Evolutionary conservation across 2,329 filamentous ascomycete genomes (phyloP).

Genomic region (Hypomyces perniciosus): DNA sequence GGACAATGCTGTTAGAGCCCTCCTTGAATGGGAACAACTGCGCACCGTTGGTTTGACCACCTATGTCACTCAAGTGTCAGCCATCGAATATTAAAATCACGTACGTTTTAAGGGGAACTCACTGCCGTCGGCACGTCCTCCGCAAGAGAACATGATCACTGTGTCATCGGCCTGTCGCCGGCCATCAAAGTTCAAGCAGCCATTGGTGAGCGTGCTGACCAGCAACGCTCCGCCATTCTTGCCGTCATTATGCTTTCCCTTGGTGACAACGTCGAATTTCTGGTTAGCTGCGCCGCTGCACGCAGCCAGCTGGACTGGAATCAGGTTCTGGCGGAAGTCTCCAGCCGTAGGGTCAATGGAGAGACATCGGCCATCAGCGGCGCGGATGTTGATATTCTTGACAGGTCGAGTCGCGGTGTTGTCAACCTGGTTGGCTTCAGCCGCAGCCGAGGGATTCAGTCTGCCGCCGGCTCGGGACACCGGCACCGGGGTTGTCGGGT

Average conservation of each 20-base stretch:
- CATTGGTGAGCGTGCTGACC: constrained; percentile 44
- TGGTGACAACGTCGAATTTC: constrained; percentile 46
- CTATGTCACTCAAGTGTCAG: constrained; percentile 19
- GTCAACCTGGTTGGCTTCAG: constrained; percentile 43
- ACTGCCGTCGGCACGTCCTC: constrained; percentile 44
- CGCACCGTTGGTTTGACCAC: constrained; percentile 39
- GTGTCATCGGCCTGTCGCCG: constrained; percentile 39
- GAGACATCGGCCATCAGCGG: constrained; percentile 45
- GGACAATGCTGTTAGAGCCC: constrained; percentile 32
- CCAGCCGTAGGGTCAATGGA: constrained; percentile 46
- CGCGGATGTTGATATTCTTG: constrained; percentile 38
- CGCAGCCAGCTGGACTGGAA: constrained; percentile 40
- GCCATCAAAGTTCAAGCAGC: constrained; percentile 46
- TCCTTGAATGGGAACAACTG: constrained; percentile 46
- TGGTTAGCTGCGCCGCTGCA: constrained; percentile 42
- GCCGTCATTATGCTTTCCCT: constrained; percentile 43
- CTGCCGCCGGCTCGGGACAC: constrained; percentile 46
- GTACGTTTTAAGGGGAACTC: constrained; percentile 14
- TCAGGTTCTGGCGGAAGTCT: constrained; percentile 49
- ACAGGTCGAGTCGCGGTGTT: constrained; percentile 41
- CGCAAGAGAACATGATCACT: constrained; percentile 47
- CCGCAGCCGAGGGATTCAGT: constrained; percentile 44
- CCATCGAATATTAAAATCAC: too few species aligned
- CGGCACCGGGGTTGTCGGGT: constrained; percentile 38
- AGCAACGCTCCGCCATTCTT: constrained; percentile 35